These are phyloP conservation scores for Tephrocybe sp. DNA, from an alignment of 768 basidiomycete genomes.

Conservation along the genomic window DNA sequence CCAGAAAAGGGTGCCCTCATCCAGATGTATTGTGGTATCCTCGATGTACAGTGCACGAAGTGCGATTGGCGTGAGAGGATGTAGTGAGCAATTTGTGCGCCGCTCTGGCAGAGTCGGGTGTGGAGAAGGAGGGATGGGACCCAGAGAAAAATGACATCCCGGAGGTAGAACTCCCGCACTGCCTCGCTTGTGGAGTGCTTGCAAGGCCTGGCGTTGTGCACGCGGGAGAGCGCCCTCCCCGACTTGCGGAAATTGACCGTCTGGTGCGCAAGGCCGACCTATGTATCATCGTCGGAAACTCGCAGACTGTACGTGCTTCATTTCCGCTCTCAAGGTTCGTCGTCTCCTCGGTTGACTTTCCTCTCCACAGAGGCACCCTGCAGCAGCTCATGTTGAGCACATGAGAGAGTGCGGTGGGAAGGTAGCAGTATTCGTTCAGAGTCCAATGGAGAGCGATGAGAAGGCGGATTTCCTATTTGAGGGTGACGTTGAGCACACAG, in stretches of 20 bases:
- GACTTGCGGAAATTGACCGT: background rate
- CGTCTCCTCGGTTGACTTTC: background rate
- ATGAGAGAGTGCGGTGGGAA: background rate
- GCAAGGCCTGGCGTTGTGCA: slow-evolving; percentile 3
- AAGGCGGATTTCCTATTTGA: background rate
- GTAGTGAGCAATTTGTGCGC: slow-evolving; percentile 23
- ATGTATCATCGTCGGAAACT: slow-evolving; percentile 2
- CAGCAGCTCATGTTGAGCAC: background rate
- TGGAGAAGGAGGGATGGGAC: slow-evolving; percentile 11
- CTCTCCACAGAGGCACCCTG: background rate
- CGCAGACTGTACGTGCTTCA: background rate
- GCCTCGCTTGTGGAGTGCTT: background rate
- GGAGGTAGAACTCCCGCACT: slow-evolving; percentile 5
- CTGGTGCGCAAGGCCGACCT: slow-evolving; percentile 2
- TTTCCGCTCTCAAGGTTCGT: background rate
- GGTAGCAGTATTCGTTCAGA: background rate
- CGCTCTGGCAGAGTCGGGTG: slow-evolving; percentile 25
- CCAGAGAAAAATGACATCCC: slow-evolving; percentile 4
- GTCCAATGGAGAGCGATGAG: background rate
- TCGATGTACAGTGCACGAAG: slow-evolving; percentile 33
- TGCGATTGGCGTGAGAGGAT: slow-evolving; percentile 23
- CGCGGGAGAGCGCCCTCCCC: background rate
- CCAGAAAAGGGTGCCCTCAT: slow-evolving; percentile 15
- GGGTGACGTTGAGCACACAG: background rate
- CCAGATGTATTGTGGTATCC: slow-evolving; percentile 45